Percentiles rank a stretch among this genome's conserved stretches.
These are phyloP conservation scores for Diutina rugosa DNA, from an alignment of 1,139 yeast genomes.

Conservation along the genomic window DNA sequence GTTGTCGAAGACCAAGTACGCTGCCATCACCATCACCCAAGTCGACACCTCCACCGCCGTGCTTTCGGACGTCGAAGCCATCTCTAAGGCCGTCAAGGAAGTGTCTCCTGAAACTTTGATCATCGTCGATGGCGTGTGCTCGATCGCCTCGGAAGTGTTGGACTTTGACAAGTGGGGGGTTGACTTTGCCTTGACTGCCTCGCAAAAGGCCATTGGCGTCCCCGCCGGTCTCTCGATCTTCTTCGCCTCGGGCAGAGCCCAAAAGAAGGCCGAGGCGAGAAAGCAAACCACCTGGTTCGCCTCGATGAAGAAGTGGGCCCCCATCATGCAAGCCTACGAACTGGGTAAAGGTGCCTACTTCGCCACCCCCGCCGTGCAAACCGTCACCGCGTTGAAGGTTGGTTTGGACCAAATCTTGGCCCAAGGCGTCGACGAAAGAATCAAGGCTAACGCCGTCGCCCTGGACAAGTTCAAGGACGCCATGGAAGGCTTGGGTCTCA, in stretches of 20 bases:
- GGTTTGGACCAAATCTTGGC: conserved; percentile 63
- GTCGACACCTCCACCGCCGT: conserved; percentile 96
- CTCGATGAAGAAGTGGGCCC: conserved; percentile 75
- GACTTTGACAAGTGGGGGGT: conserved; percentile 85
- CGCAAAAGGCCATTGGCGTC: conserved; percentile 91
- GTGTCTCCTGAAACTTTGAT: conserved; percentile 71
- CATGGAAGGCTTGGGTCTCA: conserved; percentile 45
- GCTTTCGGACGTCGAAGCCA: conserved; percentile 54
- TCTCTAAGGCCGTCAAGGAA: conserved; percentile 47
- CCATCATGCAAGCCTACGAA: conserved; percentile 82
- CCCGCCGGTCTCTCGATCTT: conserved; percentile 86
- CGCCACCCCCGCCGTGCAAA: conserved; percentile 90
- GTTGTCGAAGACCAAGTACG: conserved; percentile 38
- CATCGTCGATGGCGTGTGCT: conserved; percentile 89
- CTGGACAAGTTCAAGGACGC: conserved; percentile 56
- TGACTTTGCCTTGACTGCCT: conserved; percentile 81
- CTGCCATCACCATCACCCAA: conserved; percentile 77
- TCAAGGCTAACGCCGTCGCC: conserved; percentile 47
- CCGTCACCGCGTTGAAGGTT: conserved; percentile 67
- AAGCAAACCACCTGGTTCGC: conserved; percentile 59
- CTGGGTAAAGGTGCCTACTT: conserved; percentile 73
- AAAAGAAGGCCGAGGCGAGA: conserved; percentile 44
- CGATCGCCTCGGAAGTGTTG: conserved; percentile 78
- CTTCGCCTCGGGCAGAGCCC: conserved; percentile 65
- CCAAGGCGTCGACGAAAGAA: conserved; percentile 46